A percentile compares a stretch with the other conserved stretches of the same genome.
These are phyloP conservation scores for Epichloe festucae DNA, from an alignment of 2,329 filamentous ascomycete species.

Conservation along the genomic window DNA sequence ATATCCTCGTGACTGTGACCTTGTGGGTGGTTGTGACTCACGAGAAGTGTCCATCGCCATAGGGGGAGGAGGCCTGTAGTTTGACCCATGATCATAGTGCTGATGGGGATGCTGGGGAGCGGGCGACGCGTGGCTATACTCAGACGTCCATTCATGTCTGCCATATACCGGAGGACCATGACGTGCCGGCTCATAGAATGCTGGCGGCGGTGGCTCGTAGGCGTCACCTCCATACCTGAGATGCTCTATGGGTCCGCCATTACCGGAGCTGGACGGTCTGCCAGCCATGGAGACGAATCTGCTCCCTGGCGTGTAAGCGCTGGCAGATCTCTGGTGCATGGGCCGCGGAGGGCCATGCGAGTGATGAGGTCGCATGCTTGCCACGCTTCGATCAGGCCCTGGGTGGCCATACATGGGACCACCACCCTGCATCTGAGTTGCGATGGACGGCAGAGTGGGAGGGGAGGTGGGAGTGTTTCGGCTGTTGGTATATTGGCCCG, in stretches of 20 bases:
- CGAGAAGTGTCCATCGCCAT: background rate
- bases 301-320: conserved; percentile 9
- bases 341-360: conserved; percentile 5
- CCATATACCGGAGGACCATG: conserved; percentile 1
- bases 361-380: background rate
- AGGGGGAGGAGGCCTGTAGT: background rate
- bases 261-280: conserved; percentile 12
- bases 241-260: conserved; percentile 1
- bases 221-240: conserved; percentile 1
- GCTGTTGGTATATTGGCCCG: background rate
- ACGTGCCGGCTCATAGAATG: conserved; percentile 3
- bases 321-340: conserved; percentile 13
- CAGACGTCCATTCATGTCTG: conserved; percentile 1
- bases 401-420: background rate
- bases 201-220: background rate
- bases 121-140: background rate
- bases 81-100: background rate
- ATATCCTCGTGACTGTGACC: background rate
- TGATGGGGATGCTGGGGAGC: background rate
- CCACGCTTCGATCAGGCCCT: background rate
- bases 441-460: conserved; percentile 14
- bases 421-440: conserved; percentile 9
- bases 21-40: background rate
- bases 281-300: conserved; percentile 4
- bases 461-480: conserved; percentile 5